Base-by-base conservation (phyloP, 306 rosid species). In the Abrus pulchellus region DNA sequence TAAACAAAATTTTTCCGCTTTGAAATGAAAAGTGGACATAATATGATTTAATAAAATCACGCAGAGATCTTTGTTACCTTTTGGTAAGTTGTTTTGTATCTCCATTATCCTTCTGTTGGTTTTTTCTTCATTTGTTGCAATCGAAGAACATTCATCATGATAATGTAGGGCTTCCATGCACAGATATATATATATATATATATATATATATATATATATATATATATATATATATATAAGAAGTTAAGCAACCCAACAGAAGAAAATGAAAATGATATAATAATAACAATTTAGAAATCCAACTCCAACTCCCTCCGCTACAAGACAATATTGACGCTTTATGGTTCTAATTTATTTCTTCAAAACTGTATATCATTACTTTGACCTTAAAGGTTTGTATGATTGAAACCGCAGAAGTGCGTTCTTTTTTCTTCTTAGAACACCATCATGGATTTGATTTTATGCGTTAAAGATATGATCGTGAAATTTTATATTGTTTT, bases 301-400 rank as follows among this genome's bases (percentile, higher is more conserved):
- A 36, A 2, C 40, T 36, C 2, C 7, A 5, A 0, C 55, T 29
- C 29, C 57, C 62, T 74, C 85, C 85, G 69, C 89, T 83, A 84
- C 52, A 83, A 71, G 83, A 81, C 90, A 87, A 59, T n/a, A 47
- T 49, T 77, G 41, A 61, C 38, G 65, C 83, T 77, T 85, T 77
- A 47, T 41, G 67, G 43, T 80, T 74, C 77, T 63, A 65, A 56
- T 75, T 66, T 6, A 65, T 32, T 56, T 63, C 0, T 82, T 13
- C 40, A 29, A 80, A 61, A 72, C 77, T 30, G 2, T 9, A 44
- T 28, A 87, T 83, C 76, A 86, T 88, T 90, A 83, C 81, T 80
- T 86, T 90, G 92, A 88, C 90, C 82, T 32, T 69, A 86, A 87
- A 84, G 80, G 38, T 65, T 49, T 84, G 82, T 86, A 89, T 89